Conservation (phyloP, 2,329 filamentous ascomycete species). For the Phaeosphaeria sp. region DNA sequence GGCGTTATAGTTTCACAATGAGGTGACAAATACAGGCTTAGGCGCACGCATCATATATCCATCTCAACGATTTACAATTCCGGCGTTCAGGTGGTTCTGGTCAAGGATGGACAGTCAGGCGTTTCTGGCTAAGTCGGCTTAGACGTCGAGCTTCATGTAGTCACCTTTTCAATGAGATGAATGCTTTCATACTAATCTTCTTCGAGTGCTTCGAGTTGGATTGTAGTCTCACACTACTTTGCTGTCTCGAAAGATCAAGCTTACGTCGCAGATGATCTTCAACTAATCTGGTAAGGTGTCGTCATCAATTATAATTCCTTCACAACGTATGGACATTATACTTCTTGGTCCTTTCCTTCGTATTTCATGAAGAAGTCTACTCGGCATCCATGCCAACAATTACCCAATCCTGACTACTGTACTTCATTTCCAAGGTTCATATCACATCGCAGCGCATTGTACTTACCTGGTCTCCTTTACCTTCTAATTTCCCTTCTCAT, state of each 20-base stretch:
- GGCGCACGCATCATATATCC: conserved; percentile 3
- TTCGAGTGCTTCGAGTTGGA: background rate
- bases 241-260: too few relatives aligned
- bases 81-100: background rate
- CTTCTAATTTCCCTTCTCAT: background rate
- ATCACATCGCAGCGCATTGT: background rate
- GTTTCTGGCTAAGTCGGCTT: background rate
- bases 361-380: too few relatives aligned
- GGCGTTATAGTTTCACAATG: background rate
- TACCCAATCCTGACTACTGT: too few relatives aligned
- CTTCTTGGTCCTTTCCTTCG: too few relatives aligned
- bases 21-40: background rate
- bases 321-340: too few relatives aligned
- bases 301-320: too few relatives aligned
- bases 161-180: background rate
- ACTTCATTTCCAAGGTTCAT: too few relatives aligned
- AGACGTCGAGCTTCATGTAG: background rate
- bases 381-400: background rate
- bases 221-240: too few relatives aligned
- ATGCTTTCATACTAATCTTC: background rate
- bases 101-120: background rate
- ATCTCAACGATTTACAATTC: background rate
- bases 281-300: too few relatives aligned
- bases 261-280: too few relatives aligned
- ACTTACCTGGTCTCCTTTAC: background rate